A percentile compares a stretch with the other conserved stretches of the same genome.
Conservation (phyloP, 2,329 filamentous ascomycete species). For the Fonsecaea multimorphosa region DNA sequence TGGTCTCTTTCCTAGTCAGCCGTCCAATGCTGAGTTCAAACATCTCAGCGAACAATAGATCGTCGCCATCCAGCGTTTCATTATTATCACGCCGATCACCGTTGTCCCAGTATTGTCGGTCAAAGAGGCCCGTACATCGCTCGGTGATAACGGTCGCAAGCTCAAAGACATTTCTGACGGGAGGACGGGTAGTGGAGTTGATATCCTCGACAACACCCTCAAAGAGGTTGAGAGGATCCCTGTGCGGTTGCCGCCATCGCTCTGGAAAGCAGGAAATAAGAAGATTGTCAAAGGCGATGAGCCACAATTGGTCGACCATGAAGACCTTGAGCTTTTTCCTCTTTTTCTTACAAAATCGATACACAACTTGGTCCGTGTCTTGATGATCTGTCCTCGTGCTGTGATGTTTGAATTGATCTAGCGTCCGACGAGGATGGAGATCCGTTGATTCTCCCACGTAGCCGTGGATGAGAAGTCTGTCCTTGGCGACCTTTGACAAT, state of each 20-base stretch:
- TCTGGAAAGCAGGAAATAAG: conserved; percentile 67
- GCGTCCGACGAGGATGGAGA: too few relatives aligned
- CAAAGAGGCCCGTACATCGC: conserved; percentile 66
- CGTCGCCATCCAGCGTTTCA: conserved; percentile 43
- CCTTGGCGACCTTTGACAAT: too few relatives aligned
- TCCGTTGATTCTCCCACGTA: too few relatives aligned
- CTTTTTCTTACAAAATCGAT: conserved; percentile 57
- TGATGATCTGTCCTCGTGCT: too few relatives aligned
- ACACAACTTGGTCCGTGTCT: conserved; percentile 69
- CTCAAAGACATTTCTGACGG: conserved; percentile 66
- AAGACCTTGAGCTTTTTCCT: conserved; percentile 52
- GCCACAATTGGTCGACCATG: conserved; percentile 73
- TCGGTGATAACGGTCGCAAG: conserved; percentile 67
- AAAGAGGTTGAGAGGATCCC: conserved; percentile 65
- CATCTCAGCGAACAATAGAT: conserved; percentile 71
- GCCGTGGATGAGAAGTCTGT: too few relatives aligned
- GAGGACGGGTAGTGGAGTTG: conserved; percentile 67
- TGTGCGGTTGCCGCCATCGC: conserved; percentile 53
- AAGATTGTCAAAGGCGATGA: conserved; percentile 66
- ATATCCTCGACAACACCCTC: conserved; percentile 69
- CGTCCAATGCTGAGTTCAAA: conserved; percentile 68
- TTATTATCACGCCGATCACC: conserved; percentile 38
- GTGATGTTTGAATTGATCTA: too few relatives aligned
- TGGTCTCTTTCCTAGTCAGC: conserved; percentile 60
- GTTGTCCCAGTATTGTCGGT: conserved; percentile 61